Conservation (phyloP, 257 asterid genomes). For the Gardenia jasminoides region DNA sequence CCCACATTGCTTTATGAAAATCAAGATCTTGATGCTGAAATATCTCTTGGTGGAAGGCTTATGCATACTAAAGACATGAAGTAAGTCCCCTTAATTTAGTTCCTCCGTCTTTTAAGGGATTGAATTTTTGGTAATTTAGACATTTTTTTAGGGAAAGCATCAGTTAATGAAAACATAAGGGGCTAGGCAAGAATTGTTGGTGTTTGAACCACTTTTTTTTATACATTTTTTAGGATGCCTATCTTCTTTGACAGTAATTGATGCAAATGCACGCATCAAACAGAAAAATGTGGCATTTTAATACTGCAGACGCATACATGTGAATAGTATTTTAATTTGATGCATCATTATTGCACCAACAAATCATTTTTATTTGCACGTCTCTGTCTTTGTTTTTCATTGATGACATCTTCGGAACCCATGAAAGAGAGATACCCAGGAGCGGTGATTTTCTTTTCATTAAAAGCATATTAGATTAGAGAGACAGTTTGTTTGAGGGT, state of each 20-base stretch:
- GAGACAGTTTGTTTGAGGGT: neutral
- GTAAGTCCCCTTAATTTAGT: slow-evolving; percentile 28
- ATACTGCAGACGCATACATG: neutral
- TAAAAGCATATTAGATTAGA: neutral
- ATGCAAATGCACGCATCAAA: neutral
- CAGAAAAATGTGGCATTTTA: neutral
- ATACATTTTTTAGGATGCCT: neutral
- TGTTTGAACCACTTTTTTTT: neutral
- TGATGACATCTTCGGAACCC: neutral
- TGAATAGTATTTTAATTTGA: neutral
- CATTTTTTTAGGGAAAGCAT: neutral
- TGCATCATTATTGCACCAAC: neutral
- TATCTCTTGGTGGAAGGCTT: slow-evolving; percentile 65
- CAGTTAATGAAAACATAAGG: neutral
- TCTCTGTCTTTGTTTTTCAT: neutral
- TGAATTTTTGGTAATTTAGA: neutral
- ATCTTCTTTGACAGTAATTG: neutral
- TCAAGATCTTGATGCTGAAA: slow-evolving; percentile 55
- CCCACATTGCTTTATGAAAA: slow-evolving; percentile 45
- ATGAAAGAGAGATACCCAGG: neutral
- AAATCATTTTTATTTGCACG: neutral
- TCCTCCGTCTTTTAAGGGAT: neutral
- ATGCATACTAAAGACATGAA: slow-evolving; percentile 53
- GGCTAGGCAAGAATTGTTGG: neutral
- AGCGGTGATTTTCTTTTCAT: neutral